Percentiles rank a stretch among this genome's conserved stretches.
Conservation (phyloP, 306 rosid species). For the Castanea mollissima region DNA sequence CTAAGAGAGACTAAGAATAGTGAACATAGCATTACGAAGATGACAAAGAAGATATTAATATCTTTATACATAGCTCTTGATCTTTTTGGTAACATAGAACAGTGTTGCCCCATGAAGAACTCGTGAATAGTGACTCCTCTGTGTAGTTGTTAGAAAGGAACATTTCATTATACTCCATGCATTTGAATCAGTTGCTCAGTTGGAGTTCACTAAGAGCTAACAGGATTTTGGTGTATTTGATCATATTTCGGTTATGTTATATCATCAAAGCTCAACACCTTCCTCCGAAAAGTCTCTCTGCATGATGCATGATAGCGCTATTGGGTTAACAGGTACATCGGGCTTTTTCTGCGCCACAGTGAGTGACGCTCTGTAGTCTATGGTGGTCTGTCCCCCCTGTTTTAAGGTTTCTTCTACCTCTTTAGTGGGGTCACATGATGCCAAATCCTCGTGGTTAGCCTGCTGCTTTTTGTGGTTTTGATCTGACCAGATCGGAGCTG, state of each 20-base stretch:
- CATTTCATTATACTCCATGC: not conserved
- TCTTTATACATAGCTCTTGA: not conserved
- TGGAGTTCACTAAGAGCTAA: not conserved
- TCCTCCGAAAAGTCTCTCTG: no score
- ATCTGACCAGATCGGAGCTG: no score
- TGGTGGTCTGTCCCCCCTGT: no score
- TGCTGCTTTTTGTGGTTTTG: no score
- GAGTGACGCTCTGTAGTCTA: no score
- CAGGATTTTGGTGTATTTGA: not conserved
- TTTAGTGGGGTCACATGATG: no score
- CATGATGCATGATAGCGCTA: no score
- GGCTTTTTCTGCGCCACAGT: no score
- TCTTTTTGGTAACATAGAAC: not conserved
- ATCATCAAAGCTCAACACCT: no score
- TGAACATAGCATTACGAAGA: not conserved
- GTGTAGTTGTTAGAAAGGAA: not conserved
- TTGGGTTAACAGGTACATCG: no score
- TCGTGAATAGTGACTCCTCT: not conserved
- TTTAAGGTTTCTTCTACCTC: no score
- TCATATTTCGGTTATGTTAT: not conserved
- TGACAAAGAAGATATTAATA: not conserved
- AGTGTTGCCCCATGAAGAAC: not conserved
- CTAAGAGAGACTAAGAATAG: conserved; percentile 53
- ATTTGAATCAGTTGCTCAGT: not conserved
- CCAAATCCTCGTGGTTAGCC: no score